Percentiles rank a stretch among this genome's conserved stretches.
Conservation (phyloP, 495 filamentous ascomycete species). For the Talaromyces trachyspermus region DNA sequence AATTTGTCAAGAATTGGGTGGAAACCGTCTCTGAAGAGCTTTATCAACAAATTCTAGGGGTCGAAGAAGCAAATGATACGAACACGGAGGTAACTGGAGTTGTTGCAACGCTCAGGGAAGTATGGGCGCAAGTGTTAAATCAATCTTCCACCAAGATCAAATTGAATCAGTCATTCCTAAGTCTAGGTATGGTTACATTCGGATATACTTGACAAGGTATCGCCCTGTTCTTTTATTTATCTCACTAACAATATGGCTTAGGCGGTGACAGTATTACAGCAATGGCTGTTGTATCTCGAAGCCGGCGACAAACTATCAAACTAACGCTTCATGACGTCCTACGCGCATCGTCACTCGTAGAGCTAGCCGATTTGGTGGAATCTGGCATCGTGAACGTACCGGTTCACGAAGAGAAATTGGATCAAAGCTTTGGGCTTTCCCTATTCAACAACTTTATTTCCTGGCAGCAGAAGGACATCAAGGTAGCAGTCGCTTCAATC, state of each 20-base stretch:
- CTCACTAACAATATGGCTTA: slow-evolving; percentile 19
- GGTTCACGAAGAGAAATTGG: slow-evolving; percentile 25
- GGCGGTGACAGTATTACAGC: slow-evolving; percentile 41
- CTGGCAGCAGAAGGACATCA: slow-evolving; percentile 39
- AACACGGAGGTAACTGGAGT: slow-evolving; percentile 16
- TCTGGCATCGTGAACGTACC: slow-evolving; percentile 12
- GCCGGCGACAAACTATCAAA: slow-evolving; percentile 30
- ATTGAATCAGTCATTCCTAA: slow-evolving; percentile 34
- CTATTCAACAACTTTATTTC: slow-evolving; percentile 39
- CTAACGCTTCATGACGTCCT: slow-evolving; percentile 31
- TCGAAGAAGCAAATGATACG: slow-evolving; percentile 23
- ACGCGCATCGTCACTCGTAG: slow-evolving; percentile 27
- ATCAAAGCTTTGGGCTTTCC: slow-evolving; percentile 47
- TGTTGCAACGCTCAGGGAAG: slow-evolving; percentile 23
- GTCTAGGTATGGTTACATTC: slow-evolving; percentile 23
- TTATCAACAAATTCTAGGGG: slow-evolving; percentile 34
- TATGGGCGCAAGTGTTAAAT: slow-evolving; percentile 45
- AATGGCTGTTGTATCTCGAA: slow-evolving; percentile 34
- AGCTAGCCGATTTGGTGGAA: slow-evolving; percentile 25
- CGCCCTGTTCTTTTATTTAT: slow-evolving; percentile 11
- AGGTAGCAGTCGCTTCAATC: slow-evolving; percentile 55
- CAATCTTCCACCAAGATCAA: slow-evolving; percentile 31
- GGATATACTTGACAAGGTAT: not conserved
- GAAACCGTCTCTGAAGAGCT: slow-evolving; percentile 30
- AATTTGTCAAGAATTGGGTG: slow-evolving; percentile 37